These are phyloP conservation scores for Grigorovia yakushimaensis DNA, from an alignment of 805 yeast species.

Conservation along the genomic window DNA sequence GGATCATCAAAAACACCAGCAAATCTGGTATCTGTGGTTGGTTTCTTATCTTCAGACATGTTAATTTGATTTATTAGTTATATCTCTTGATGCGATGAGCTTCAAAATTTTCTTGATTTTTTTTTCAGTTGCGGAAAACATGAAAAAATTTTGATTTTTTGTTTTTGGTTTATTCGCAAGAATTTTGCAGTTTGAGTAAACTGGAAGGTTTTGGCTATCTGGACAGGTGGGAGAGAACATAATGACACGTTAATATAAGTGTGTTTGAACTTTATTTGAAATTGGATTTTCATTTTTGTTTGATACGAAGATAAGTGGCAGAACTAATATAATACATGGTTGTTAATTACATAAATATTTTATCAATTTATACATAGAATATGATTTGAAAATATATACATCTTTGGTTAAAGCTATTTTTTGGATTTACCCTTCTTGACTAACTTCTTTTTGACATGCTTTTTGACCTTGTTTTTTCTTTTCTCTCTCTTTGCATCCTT, in stretches of 20 bases:
- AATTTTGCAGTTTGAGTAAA: too few species aligned
- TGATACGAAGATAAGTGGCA: too few species aligned
- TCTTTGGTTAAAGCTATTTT: conserved; percentile 24
- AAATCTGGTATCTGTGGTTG: conserved; percentile 64
- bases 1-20: conserved; percentile 77
- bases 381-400: background rate
- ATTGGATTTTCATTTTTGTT: too few species aligned
- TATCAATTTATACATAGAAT: background rate
- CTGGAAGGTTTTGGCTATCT: too few species aligned
- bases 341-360: too few species aligned
- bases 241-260: too few species aligned
- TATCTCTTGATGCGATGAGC: background rate
- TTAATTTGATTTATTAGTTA: background rate
- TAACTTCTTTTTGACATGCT: conserved; percentile 69
- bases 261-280: too few species aligned
- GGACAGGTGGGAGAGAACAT: too few species aligned
- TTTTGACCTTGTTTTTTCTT: conserved; percentile 73
- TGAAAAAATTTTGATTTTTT: too few species aligned
- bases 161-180: too few species aligned
- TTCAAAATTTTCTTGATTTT: background rate
- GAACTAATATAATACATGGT: too few species aligned
- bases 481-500: conserved; percentile 72
- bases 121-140: background rate
- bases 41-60: conserved; percentile 19
- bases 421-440: conserved; percentile 45